A percentile compares a stretch with the other conserved stretches of the same genome.
Conservation (phyloP, 129 eudicot genomes). For the Calendula officinalis region DNA sequence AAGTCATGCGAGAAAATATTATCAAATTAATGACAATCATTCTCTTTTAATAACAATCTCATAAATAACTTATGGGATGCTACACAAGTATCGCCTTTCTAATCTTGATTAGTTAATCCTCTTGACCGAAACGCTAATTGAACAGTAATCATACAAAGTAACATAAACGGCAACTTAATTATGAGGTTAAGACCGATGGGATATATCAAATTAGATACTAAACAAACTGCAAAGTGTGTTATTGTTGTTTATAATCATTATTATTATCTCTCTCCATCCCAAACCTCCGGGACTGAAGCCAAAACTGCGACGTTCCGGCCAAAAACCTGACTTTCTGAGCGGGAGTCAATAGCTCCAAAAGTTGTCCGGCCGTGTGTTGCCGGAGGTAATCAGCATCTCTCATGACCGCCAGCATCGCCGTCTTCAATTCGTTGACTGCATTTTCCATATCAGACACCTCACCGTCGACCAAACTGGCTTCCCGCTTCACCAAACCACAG, state of each 20-base stretch:
- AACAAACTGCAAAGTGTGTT: neutral
- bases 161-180: too few relatives aligned
- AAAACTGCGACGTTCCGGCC: conserved; percentile 33
- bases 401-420: conserved; percentile 37
- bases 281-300: conserved; percentile 38
- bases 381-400: conserved; percentile 44
- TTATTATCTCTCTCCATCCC: conserved; percentile 45
- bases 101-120: too few relatives aligned
- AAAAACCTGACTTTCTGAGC: conserved; percentile 40
- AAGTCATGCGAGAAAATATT: too few relatives aligned
- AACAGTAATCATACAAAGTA: too few relatives aligned
- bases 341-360: conserved; percentile 42
- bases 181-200: too few relatives aligned
- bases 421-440: conserved; percentile 35
- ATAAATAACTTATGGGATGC: too few relatives aligned
- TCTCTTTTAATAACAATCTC: too few relatives aligned
- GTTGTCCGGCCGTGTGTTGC: conserved; percentile 25
- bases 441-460: conserved; percentile 33
- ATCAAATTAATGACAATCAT: too few relatives aligned
- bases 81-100: too few relatives aligned
- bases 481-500: conserved; percentile 24
- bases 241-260: neutral
- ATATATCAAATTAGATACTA: too few relatives aligned
- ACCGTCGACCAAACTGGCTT: conserved; percentile 36
- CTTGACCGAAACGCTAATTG: too few relatives aligned